Percentiles rank a stretch among this genome's conserved stretches.
Evolutionary conservation across 768 basidiomycete species (phyloP).

Genomic region (Ramaria sp.): DNA sequence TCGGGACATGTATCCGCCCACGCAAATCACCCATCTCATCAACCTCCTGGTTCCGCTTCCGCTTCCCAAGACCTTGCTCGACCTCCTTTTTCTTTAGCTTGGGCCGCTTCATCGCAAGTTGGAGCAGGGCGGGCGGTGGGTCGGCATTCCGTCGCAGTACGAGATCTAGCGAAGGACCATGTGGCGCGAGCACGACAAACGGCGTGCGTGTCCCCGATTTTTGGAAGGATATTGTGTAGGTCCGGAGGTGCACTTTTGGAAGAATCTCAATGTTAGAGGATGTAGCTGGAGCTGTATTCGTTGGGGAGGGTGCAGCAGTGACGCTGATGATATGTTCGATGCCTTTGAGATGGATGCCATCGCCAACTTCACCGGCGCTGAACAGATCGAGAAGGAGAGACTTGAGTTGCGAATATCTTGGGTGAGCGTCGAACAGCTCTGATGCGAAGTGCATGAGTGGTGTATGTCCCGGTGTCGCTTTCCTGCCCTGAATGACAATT

Average conservation of each 20-base stretch:
- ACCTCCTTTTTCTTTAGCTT: slow-evolving; percentile 85
- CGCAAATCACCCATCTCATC: slow-evolving; percentile 98
- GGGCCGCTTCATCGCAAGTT: slow-evolving; percentile 69
- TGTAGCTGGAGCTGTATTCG: slow-evolving; percentile 25
- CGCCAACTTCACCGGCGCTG: slow-evolving; percentile 71
- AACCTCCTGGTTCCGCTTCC: slow-evolving; percentile 89
- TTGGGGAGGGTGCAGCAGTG: slow-evolving; percentile 54
- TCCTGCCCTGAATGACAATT: slow-evolving; percentile 52
- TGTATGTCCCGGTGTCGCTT: slow-evolving; percentile 81
- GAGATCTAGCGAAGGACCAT: slow-evolving; percentile 89
- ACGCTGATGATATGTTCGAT: slow-evolving; percentile 84
- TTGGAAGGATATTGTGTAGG: slow-evolving; percentile 67
- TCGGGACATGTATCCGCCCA: slow-evolving; percentile 79
- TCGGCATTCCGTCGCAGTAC: slow-evolving; percentile 60
- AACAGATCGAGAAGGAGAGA: slow-evolving; percentile 86
- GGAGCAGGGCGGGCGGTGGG: slow-evolving; percentile 71
- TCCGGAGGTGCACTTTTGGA: slow-evolving; percentile 81
- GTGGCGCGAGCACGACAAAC: slow-evolving; percentile 69
- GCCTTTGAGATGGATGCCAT: slow-evolving; percentile 73
- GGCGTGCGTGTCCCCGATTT: slow-evolving; percentile 74
- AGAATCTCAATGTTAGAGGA: slow-evolving; percentile 33
- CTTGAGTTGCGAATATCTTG: slow-evolving; percentile 85
- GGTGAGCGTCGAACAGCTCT: slow-evolving; percentile 89
- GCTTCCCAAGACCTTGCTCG: slow-evolving; percentile 82
- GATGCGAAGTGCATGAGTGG: slow-evolving; percentile 95